phyloP scores from a whole-genome alignment of 2,329 filamentous ascomycete genomes.

The Mariannaea sp. region DNA sequence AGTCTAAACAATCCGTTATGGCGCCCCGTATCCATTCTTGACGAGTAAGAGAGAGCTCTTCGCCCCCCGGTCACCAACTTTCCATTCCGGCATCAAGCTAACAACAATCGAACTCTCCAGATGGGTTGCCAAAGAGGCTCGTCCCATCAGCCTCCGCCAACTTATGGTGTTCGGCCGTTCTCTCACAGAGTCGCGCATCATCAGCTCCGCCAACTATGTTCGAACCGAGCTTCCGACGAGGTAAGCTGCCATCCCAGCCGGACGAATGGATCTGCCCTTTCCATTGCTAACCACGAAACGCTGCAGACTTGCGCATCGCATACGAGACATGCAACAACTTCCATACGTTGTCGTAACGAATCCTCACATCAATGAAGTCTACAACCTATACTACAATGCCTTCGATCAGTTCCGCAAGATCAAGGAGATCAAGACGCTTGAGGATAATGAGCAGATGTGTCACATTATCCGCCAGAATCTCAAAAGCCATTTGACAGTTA shows the following conservation, averaged over 20 bases:
- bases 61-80: conserved; percentile 4
- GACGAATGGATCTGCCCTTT: background rate
- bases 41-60: conserved; percentile 59
- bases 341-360: conserved; percentile 98
- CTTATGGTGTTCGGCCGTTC: conserved; percentile 97
- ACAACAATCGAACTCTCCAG: conserved; percentile 54
- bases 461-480: conserved; percentile 78
- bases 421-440: conserved; percentile 79
- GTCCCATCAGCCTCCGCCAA: conserved; percentile 94
- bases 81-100: conserved; percentile 19
- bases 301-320: conserved; percentile 81
- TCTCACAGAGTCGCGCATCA: conserved; percentile 83
- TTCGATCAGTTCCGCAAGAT: conserved; percentile 89
- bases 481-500: conserved; percentile 87
- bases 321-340: conserved; percentile 95
- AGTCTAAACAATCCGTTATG: conserved; percentile 52
- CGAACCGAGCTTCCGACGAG: conserved; percentile 85
- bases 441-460: conserved; percentile 91
- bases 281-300: conserved; percentile 19
- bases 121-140: conserved; percentile 90
- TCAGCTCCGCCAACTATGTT: conserved; percentile 97
- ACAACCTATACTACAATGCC: conserved; percentile 95
- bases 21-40: conserved; percentile 66
- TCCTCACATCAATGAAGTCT: conserved; percentile 88
- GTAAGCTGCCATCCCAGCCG: conserved; percentile 28